A percentile compares a stretch with the other conserved stretches of the same genome.
These are phyloP conservation scores for Parasitella parasitica DNA, from an alignment of 371 early-diverging fungal genomes.

Conservation along the genomic window DNA sequence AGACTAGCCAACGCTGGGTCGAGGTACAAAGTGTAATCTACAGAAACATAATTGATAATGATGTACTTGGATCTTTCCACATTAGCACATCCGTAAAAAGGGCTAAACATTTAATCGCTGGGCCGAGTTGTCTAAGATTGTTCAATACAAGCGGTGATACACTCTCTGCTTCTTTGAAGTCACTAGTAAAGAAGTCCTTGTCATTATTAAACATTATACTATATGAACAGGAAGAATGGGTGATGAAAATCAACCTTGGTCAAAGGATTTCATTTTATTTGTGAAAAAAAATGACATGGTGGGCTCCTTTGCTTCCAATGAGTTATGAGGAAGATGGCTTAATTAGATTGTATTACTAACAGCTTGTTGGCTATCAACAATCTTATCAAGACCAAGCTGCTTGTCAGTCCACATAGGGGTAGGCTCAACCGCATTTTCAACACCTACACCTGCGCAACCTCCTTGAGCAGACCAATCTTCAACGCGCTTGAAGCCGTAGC, in stretches of 20 bases:
- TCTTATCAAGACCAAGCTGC: slow-evolving; percentile 50
- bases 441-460: slow-evolving; percentile 89
- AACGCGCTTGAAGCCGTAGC: slow-evolving; percentile 81
- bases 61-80: neutral
- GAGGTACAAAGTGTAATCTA: neutral
- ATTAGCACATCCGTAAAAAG: neutral
- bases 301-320: neutral
- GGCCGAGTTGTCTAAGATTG: neutral
- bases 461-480: slow-evolving; percentile 85
- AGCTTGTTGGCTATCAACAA: slow-evolving; percentile 17
- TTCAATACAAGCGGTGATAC: neutral
- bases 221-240: neutral
- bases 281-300: neutral
- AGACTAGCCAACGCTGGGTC: neutral
- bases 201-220: neutral
- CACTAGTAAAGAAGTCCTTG: neutral
- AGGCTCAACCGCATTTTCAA: slow-evolving; percentile 34
- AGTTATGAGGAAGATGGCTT: neutral
- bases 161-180: neutral
- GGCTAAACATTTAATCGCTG: neutral
- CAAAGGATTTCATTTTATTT: neutral
- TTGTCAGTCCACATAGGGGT: slow-evolving; percentile 67
- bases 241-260: neutral
- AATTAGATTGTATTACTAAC: neutral
- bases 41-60: neutral